Evolutionary conservation across 2,329 filamentous ascomycete species (phyloP), one percentile per base, ranked within the genome.

Genomic region (Clonostachys byssicola): DNA sequence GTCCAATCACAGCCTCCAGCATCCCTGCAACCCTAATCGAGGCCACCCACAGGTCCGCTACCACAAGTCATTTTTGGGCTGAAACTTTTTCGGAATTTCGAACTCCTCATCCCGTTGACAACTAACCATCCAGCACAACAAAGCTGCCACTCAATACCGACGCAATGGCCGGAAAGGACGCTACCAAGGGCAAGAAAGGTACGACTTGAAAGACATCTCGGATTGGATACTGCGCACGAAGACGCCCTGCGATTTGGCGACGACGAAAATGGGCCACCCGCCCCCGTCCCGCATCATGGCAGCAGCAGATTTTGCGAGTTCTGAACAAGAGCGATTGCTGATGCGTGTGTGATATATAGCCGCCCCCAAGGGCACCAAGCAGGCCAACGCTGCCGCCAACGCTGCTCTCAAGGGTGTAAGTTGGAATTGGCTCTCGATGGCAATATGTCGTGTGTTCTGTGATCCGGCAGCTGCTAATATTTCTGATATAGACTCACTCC

Each of bases 331-430:
- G 82, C 82, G 81, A 84, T 83, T 86, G 82, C 81, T 86, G 81
- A 85, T 85, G 78, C 75, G 65, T 72, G 63, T 73, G 23, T 71
- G 60, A 66, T 60, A 57, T 67, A 72, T 66, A 85, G 81, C 76
- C 73, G 73, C 72, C 62, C 66, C 76, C 60, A 83, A 82, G 74
- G 79, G 79, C 66, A 68, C 77, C 72, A 94, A 94, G 83, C 86
- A 95, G 84, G 94, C 94, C 77, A 87, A 85, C 66, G 85, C 86
- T 70, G 94, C 94, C 72, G 89, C 94, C 65, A 97, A 99, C 84
- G 89, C 94, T 72, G 88, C 91, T 68, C 86, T 97, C 65, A 90
- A 90, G 79, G 92, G 92, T 74, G 90, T 95, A 91, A 80, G 89
- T 86, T 56, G 23, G 13, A n/a, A 38, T 16, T 12, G 23, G 23